Evolutionary conservation across 352 stramenopile genomes (phyloP).

Genomic region (Globisporangium mamillatum): DNA sequence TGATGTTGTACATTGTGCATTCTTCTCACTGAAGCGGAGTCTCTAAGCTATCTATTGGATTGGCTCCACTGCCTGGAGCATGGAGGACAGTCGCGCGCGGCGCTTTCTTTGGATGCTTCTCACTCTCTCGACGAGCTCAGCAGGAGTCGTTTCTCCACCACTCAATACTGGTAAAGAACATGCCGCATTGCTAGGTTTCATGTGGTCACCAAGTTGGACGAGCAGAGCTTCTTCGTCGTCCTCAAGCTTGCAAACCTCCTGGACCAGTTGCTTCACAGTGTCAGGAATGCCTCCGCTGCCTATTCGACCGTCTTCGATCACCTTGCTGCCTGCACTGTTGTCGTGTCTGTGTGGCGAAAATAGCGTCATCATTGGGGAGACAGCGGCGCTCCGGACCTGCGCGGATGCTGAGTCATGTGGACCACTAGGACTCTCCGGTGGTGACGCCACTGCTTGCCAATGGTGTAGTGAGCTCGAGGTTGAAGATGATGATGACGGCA

Average conservation of each 20-base stretch:
- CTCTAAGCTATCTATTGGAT: neutral
- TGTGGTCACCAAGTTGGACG: neutral
- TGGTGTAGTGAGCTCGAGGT: neutral
- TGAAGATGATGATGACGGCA: neutral
- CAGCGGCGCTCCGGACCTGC: neutral
- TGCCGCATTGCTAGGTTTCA: neutral
- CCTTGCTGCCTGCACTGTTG: neutral
- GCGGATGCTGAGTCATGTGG: neutral
- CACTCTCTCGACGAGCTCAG: constrained; percentile 3
- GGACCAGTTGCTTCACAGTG: neutral
- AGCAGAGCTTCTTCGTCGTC: constrained; percentile 13
- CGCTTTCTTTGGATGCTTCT: constrained; percentile 4
- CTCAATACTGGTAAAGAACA: neutral
- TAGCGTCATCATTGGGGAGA: neutral
- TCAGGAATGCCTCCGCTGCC: neutral
- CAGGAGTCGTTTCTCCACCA: neutral
- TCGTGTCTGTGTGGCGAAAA: neutral
- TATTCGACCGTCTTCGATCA: neutral
- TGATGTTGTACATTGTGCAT: neutral
- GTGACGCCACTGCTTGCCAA: constrained; percentile 6
- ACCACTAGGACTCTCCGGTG: neutral
- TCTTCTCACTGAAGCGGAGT: neutral
- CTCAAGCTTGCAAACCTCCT: constrained; percentile 11
- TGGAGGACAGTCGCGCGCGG: neutral
- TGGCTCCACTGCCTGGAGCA: constrained; percentile 8